Conservation (phyloP, 2,329 filamentous ascomycete species). For the Fusarium oligoseptatum region DNA sequence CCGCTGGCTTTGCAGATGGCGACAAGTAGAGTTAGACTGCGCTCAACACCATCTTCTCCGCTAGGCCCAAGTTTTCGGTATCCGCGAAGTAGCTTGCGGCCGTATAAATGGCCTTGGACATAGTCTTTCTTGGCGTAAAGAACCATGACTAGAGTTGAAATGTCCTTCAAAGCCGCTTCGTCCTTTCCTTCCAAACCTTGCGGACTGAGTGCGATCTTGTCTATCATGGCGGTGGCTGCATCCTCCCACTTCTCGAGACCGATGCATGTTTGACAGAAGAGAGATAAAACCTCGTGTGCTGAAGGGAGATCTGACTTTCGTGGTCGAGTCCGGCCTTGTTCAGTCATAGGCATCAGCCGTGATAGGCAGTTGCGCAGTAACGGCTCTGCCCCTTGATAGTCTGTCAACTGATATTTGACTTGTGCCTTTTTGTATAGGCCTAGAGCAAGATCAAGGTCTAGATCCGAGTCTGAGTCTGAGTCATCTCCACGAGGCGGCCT, state of each 20-base stretch:
- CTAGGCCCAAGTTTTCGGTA: not conserved
- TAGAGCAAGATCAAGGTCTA: not conserved
- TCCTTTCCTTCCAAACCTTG: not conserved
- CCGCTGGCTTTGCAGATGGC: slow-evolving; percentile 5
- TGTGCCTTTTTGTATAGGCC: not conserved
- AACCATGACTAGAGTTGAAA: not conserved
- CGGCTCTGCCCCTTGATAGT: not conserved
- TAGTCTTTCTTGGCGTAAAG: not conserved
- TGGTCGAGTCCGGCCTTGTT: not conserved
- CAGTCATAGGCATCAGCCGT: not conserved
- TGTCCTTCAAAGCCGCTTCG: not conserved
- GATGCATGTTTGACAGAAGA: slow-evolving; percentile 1
- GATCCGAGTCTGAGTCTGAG: not conserved
- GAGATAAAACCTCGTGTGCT: not conserved
- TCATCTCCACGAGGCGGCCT: not conserved
- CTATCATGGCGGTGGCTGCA: not conserved
- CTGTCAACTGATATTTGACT: not conserved
- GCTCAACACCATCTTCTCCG: not conserved
- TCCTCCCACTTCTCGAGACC: not conserved
- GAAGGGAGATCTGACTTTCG: not conserved
- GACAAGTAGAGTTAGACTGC: slow-evolving; percentile 2
- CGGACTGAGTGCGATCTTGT: not conserved
- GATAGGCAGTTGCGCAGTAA: not conserved
- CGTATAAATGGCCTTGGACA: not conserved
- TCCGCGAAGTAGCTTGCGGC: not conserved